Conservation (phyloP, 2,329 filamentous ascomycete species). For the Ascochyta pisi region DNA sequence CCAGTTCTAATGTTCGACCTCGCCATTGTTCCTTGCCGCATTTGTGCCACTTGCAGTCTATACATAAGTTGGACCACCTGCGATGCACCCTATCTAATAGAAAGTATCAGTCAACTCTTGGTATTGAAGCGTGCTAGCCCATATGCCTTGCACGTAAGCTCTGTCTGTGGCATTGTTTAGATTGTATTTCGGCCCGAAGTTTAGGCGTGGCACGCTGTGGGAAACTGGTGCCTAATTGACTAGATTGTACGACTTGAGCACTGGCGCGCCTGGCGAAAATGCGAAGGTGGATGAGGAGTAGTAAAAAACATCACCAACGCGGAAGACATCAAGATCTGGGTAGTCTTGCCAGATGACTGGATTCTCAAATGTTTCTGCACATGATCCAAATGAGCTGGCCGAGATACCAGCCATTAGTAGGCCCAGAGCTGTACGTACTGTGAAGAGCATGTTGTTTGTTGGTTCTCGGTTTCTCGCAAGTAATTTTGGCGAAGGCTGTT, state of each 20-base stretch:
- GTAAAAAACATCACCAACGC: constrained; percentile 60
- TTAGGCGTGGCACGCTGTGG: constrained; percentile 49
- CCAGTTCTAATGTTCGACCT: constrained; percentile 50
- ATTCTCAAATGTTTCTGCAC: constrained; percentile 52
- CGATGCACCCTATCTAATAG: constrained; percentile 66
- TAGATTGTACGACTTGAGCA: constrained; percentile 63
- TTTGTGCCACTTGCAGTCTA: constrained; percentile 58
- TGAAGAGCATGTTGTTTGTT: neutral
- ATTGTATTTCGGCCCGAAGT: constrained; percentile 56
- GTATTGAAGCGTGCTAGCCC: constrained; percentile 63
- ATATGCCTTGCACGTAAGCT: constrained; percentile 63
- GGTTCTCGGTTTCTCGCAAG: neutral
- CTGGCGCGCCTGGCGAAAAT: constrained; percentile 63
- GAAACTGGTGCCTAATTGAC: constrained; percentile 57
- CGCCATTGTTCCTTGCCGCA: constrained; percentile 42
- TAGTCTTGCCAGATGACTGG: constrained; percentile 64
- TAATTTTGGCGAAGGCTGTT: neutral
- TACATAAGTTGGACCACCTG: constrained; percentile 60
- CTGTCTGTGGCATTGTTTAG: constrained; percentile 49
- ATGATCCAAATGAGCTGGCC: neutral
- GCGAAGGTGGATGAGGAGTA: constrained; percentile 64
- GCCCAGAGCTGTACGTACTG: neutral
- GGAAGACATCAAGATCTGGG: constrained; percentile 62
- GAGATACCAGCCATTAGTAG: neutral
- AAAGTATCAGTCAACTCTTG: constrained; percentile 57